Evolutionary conservation across 2,329 filamentous ascomycete species (phyloP).

Genomic region (Graphilbum fragrans): DNA sequence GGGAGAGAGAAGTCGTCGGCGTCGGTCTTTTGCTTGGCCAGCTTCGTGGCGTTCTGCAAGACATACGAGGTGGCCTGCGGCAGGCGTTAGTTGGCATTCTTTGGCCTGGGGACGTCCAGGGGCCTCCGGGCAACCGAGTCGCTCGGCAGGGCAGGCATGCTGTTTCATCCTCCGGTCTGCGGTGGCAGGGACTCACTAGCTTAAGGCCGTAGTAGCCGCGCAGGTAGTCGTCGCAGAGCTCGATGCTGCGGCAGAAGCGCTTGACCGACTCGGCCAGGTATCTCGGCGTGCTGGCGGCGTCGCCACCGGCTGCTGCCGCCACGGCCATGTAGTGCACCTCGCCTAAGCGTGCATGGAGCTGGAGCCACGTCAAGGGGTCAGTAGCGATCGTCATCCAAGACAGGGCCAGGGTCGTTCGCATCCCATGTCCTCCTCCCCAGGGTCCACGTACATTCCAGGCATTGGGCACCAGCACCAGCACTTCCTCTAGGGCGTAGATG

Average conservation of each 20-base stretch:
- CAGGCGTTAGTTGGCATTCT: neutral
- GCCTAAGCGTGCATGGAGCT: slow-evolving; percentile 80
- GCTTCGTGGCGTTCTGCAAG: slow-evolving; percentile 28
- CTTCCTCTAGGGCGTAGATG: slow-evolving; percentile 82
- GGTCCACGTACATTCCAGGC: slow-evolving; percentile 72
- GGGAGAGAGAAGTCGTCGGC: slow-evolving; percentile 41
- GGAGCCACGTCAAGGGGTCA: slow-evolving; percentile 7
- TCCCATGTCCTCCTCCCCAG: no score
- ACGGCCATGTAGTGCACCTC: slow-evolving; percentile 70
- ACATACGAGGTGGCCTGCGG: slow-evolving; percentile 36
- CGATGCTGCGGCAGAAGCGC: slow-evolving; percentile 80
- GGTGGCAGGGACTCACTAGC: slow-evolving; percentile 39
- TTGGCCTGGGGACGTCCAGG: neutral
- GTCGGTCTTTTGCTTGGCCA: slow-evolving; percentile 29
- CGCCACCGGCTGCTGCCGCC: slow-evolving; percentile 22
- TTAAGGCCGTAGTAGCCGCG: slow-evolving; percentile 89
- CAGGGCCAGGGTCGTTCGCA: no score
- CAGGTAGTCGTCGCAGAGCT: slow-evolving; percentile 86
- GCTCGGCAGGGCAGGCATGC: neutral
- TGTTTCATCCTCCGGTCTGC: neutral
- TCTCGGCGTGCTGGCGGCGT: slow-evolving; percentile 29
- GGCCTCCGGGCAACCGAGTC: neutral
- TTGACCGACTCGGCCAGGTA: slow-evolving; percentile 63
- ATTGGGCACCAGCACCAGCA: slow-evolving; percentile 74
- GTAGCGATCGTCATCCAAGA: neutral